Conservation (phyloP, 2,329 filamentous ascomycete species). For the Clarireedia homoeocarpa region DNA sequence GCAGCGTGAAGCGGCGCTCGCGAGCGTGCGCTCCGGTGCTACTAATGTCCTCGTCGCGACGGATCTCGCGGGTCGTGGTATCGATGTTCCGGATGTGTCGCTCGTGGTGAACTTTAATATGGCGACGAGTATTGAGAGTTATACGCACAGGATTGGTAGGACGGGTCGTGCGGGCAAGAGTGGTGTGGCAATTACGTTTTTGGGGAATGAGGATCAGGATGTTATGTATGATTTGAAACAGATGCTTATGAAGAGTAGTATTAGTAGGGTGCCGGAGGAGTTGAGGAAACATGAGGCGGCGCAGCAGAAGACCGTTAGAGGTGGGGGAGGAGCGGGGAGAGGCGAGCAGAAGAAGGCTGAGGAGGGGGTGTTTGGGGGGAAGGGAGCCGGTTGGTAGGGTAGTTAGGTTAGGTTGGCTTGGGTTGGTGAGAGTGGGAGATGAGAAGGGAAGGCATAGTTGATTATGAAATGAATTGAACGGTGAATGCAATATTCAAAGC, state of each 20-base stretch:
- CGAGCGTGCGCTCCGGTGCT: conserved; percentile 70
- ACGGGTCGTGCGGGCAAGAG: conserved; percentile 96
- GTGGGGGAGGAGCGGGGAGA: conserved; percentile 37
- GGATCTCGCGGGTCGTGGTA: conserved; percentile 92
- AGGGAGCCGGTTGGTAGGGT: conserved; percentile 19
- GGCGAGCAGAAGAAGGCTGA: conserved; percentile 42
- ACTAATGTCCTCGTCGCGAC: conserved; percentile 91
- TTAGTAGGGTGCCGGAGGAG: conserved; percentile 87
- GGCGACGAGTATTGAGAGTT: conserved; percentile 85
- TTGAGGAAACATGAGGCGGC: conserved; percentile 81
- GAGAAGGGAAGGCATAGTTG: too few species aligned
- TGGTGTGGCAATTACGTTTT: conserved; percentile 91
- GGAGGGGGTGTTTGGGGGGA: conserved; percentile 31
- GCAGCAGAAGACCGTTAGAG: conserved; percentile 65
- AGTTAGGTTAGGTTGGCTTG: not conserved
- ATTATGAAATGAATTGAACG: too few species aligned
- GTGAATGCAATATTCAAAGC: too few species aligned
- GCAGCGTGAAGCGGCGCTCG: conserved; percentile 87
- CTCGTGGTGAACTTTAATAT: conserved; percentile 99
- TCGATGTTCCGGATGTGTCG: conserved; percentile 89
- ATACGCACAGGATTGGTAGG: conserved; percentile 93
- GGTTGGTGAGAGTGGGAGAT: too few species aligned
- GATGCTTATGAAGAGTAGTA: conserved; percentile 85
- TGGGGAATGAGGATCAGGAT: conserved; percentile 83
- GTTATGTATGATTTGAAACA: conserved; percentile 92